phyloP scores from a whole-genome alignment of 2,329 filamentous ascomycete species.

The Cladophialophora exuberans region DNA sequence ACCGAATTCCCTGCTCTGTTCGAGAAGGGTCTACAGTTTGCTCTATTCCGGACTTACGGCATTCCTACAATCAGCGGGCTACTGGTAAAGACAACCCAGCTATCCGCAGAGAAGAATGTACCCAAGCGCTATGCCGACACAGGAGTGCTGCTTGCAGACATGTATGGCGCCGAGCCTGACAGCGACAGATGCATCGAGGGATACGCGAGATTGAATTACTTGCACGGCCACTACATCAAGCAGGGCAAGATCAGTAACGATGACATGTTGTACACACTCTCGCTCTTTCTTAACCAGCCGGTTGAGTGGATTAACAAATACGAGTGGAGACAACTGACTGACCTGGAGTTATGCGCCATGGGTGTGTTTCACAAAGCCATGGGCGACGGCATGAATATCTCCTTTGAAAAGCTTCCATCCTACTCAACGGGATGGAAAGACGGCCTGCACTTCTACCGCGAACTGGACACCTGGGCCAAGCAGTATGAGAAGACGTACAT shows the following conservation, averaged over 20 bases:
- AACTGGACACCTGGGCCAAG: slow-evolving; percentile 49
- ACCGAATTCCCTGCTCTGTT: slow-evolving; percentile 32
- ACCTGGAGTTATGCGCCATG: slow-evolving; percentile 67
- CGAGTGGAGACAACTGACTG: slow-evolving; percentile 71
- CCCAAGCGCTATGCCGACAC: slow-evolving; percentile 60
- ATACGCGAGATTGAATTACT: slow-evolving; percentile 66
- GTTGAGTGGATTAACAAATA: slow-evolving; percentile 64
- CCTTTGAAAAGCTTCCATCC: slow-evolving; percentile 44
- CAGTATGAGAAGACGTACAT: slow-evolving; percentile 61
- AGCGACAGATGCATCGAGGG: slow-evolving; percentile 53
- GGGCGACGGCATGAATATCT: slow-evolving; percentile 70
- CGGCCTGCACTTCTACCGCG: slow-evolving; percentile 52
- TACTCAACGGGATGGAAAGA: slow-evolving; percentile 45
- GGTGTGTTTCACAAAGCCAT: slow-evolving; percentile 68
- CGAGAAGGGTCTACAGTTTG: slow-evolving; percentile 33
- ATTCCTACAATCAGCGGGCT: slow-evolving; percentile 58
- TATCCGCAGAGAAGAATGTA: slow-evolving; percentile 50
- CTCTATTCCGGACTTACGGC: slow-evolving; percentile 54
- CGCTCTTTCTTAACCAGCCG: slow-evolving; percentile 68
- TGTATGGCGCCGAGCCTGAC: slow-evolving; percentile 42
- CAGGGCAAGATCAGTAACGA: slow-evolving; percentile 63
- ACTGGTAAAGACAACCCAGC: slow-evolving; percentile 54
- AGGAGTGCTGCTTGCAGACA: slow-evolving; percentile 52
- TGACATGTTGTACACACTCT: slow-evolving; percentile 68
- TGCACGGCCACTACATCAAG: slow-evolving; percentile 62